Conservation (phyloP, 768 basidiomycete species). For the Lactarius deliciosus region DNA sequence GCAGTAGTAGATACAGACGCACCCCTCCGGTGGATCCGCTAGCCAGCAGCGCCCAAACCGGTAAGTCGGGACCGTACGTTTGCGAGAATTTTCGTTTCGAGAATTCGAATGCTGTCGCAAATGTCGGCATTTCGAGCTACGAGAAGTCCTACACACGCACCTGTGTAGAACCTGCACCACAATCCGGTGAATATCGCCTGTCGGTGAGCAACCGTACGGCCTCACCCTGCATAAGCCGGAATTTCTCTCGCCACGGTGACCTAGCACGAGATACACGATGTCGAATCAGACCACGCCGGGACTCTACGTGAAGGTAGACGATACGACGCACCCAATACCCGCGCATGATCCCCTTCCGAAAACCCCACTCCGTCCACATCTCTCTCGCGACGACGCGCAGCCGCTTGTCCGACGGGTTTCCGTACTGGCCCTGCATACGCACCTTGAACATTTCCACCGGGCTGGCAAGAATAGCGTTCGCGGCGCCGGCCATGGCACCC, state of each 20-base stretch:
- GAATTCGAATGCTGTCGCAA: conserved; percentile 73
- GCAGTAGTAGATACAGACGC: conserved; percentile 35
- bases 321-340: conserved; percentile 81
- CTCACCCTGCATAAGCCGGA: conserved; percentile 89
- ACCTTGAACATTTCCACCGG: conserved; percentile 99
- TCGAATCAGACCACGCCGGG: neutral
- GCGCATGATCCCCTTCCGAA: conserved; percentile 87
- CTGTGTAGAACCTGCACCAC: conserved; percentile 61
- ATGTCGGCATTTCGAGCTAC: neutral
- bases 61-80: conserved; percentile 63
- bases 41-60: conserved; percentile 81
- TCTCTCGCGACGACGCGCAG: conserved; percentile 70
- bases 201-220: neutral
- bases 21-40: conserved; percentile 85
- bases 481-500: conserved; percentile 90
- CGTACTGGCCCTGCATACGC: conserved; percentile 96
- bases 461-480: conserved; percentile 86
- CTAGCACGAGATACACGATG: conserved; percentile 40
- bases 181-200: too few species aligned
- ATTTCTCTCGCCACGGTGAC: conserved; percentile 91
- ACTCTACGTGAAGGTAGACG: neutral
- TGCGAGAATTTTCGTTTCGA: conserved; percentile 74
- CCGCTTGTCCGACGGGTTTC: conserved; percentile 72
- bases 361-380: conserved; percentile 87
- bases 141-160: conserved; percentile 36